Evolutionary conservation across 140 eudicot species (phyloP).

Genomic region (Stevia rebaudiana): DNA sequence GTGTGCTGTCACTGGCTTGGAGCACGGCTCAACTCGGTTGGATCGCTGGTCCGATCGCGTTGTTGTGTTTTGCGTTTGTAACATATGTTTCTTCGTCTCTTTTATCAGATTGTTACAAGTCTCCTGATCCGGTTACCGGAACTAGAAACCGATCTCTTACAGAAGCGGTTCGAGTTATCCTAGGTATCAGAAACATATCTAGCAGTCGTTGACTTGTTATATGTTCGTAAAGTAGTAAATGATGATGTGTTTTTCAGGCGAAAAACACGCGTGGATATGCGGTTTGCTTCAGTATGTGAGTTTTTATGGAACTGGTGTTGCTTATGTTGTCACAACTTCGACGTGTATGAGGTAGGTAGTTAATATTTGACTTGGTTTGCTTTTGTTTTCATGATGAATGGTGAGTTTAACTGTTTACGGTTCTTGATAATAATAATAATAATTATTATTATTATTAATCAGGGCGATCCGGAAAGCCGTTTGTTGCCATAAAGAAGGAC

Average conservation of each 20-base stretch:
- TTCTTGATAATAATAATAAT: background rate
- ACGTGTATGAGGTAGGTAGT: conserved; percentile 23
- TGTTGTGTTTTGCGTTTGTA: conserved; percentile 43
- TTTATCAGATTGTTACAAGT: conserved; percentile 53
- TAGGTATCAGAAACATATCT: conserved; percentile 23
- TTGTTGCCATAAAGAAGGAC: conserved; percentile 49
- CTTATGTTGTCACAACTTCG: conserved; percentile 46
- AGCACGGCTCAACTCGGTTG: conserved; percentile 77
- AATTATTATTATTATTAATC: too few species aligned
- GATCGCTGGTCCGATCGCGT: conserved; percentile 52
- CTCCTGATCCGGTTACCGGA: conserved; percentile 55
- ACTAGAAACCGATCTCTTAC: conserved; percentile 37
- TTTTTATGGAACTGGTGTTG: conserved; percentile 36
- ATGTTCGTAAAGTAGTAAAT: background rate
- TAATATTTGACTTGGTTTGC: background rate
- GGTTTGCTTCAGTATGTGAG: conserved; percentile 40
- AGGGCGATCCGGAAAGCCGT: conserved; percentile 49
- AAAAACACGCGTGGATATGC: conserved; percentile 40
- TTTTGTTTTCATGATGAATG: background rate
- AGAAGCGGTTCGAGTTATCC: conserved; percentile 41
- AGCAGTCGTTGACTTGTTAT: background rate
- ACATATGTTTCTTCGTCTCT: conserved; percentile 41
- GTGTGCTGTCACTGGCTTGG: conserved; percentile 77
- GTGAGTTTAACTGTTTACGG: background rate
- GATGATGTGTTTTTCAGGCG: conserved; percentile 23